These are phyloP conservation scores for Alnus glutinosa DNA, from an alignment of 306 rosid genomes.

Conservation along the genomic window DNA sequence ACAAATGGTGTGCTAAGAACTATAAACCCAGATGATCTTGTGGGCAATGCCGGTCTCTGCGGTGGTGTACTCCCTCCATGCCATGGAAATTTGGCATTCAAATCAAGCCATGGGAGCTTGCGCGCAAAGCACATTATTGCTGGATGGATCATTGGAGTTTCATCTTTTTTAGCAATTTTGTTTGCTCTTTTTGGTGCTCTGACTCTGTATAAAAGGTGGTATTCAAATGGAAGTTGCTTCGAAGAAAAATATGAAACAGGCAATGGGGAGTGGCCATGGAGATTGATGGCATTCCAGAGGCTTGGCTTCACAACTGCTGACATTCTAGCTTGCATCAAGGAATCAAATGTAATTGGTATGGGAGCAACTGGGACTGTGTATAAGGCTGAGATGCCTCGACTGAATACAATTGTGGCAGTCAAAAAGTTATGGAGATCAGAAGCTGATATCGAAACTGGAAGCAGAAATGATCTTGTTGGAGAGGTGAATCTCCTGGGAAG, in stretches of 20 bases:
- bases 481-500: constrained; percentile 88
- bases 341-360: constrained; percentile 84
- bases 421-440: constrained; percentile 85
- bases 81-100: constrained; percentile 37
- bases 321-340: constrained; percentile 83
- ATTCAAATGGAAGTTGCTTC: constrained; percentile 67
- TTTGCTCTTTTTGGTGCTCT: constrained; percentile 52
- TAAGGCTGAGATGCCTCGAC: constrained; percentile 79
- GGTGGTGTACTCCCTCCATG: constrained; percentile 80
- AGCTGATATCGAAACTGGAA: constrained; percentile 70
- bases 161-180: constrained; percentile 50
- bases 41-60: constrained; percentile 76
- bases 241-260: constrained; percentile 61
- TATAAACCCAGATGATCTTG: constrained; percentile 75
- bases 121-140: constrained; percentile 55
- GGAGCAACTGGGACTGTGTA: constrained; percentile 90
- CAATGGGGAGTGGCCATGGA: constrained; percentile 94
- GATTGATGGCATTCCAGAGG: constrained; percentile 89
- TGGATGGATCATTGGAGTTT: constrained; percentile 73
- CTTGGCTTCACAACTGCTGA: constrained; percentile 73
- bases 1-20: constrained; percentile 74
- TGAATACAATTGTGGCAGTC: constrained; percentile 71
- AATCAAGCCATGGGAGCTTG: constrained; percentile 42
- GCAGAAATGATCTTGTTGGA: constrained; percentile 76
- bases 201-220: constrained; percentile 65